Base-by-base conservation (phyloP, 2,329 filamentous ascomycete species). In the Diaporthe citriasiana region DNA sequence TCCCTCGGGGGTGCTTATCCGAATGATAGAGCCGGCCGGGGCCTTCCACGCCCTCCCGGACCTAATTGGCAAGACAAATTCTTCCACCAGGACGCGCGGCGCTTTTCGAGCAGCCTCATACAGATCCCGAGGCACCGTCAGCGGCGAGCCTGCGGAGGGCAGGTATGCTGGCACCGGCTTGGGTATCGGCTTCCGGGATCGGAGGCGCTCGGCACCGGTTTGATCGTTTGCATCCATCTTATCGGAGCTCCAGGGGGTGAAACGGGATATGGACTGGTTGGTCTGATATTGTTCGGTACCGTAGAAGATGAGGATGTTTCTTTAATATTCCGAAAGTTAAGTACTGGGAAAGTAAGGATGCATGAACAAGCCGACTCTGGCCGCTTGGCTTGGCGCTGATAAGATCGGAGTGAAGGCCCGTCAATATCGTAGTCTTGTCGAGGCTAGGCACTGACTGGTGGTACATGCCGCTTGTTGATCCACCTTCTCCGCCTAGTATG, bases 11-110 rank as follows among this genome's bases (percentile, higher is more conserved):
- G 94, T 96, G 73, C 91, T 93, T 76, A 97, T 91, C 19, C 91
- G 90, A 75, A 94, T 89, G 73, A 97, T 88, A 65, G 88, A 88
- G 4, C 93, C 93, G 1, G 90, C 89, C 0, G 90, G 88, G 0
- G 93, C 93, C 63, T 88, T 86, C 92, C 93, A 97, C 1, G 94
- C 93, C 74, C 87, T 87, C 0, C 93, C 94, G 2, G 92, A 94
- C 45, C 94, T 91, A 40, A 95, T 93, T 0, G 93, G 92, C 38
- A 97, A 85, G 2, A 88, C 89, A 77, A 93, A 93, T 9, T 89
- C 84, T 3, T 87, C 80, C 8, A 85, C 45, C 1, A 87, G 78
- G 0, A 82, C 78, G 0, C 88, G 82, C 0, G 84, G 82, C 0
- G 86, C 85, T 4, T 81, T 75, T 50, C 91, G 89, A 27, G 96